Evolutionary conservation across 2,329 filamentous ascomycete genomes (phyloP).

Genomic region (Pyrenophora tritici-repentis): DNA sequence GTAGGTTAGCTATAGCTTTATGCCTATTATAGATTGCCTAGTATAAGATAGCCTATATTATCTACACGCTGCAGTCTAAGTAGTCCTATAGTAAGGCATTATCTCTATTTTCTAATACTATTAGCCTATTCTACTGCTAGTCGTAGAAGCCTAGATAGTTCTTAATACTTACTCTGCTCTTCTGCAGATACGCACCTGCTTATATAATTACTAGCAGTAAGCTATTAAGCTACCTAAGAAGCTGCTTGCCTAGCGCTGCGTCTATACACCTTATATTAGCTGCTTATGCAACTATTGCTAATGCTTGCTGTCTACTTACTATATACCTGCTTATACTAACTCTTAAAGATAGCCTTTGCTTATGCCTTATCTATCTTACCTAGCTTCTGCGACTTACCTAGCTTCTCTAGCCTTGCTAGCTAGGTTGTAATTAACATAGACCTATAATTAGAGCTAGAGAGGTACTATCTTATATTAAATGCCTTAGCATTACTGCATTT

Average conservation of each 20-base stretch:
- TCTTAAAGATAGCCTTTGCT: slow-evolving; percentile 23
- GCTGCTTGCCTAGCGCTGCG: slow-evolving; percentile 6
- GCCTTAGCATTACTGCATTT: slow-evolving; percentile 12
- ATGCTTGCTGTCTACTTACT: slow-evolving; percentile 10
- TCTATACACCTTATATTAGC: slow-evolving; percentile 18
- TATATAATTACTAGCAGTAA: slow-evolving; percentile 30
- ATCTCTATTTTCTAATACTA: slow-evolving; percentile 9
- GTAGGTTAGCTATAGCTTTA: slow-evolving; percentile 26
- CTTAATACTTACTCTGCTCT: slow-evolving; percentile 20
- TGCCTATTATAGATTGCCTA: slow-evolving; percentile 29
- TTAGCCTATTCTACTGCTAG: slow-evolving; percentile 32
- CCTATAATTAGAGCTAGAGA: slow-evolving; percentile 24
- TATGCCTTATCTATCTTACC: slow-evolving; percentile 17
- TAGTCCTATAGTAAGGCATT: slow-evolving; percentile 30
- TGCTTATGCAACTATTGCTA: neutral
- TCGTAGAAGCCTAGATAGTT: slow-evolving; percentile 34
- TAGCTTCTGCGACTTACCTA: slow-evolving; percentile 21
- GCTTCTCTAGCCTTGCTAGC: slow-evolving; percentile 20
- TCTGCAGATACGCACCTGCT: slow-evolving; percentile 28
- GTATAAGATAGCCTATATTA: slow-evolving; percentile 42
- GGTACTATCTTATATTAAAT: slow-evolving; percentile 21
- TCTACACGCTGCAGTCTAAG: slow-evolving; percentile 32
- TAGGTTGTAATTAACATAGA: slow-evolving; percentile 30
- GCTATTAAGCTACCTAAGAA: slow-evolving; percentile 25
- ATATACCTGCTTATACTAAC: slow-evolving; percentile 18